Percentiles rank a stretch among this genome's conserved stretches.
Evolutionary conservation across 306 rosid species (phyloP).

Genomic region (Casuarina cunninghamiana): DNA sequence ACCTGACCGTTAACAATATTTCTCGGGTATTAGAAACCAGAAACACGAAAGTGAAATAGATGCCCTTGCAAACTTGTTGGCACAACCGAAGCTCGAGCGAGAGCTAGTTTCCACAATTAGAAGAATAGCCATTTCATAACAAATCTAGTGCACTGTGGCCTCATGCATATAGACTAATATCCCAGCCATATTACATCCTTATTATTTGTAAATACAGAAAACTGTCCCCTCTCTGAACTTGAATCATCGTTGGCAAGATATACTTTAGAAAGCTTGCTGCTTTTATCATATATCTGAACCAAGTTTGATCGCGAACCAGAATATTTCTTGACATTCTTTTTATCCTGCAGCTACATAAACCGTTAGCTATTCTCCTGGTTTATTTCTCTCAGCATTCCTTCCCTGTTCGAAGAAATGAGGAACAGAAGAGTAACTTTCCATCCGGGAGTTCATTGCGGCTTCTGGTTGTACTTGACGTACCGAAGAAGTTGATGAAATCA

Average conservation of each 20-base stretch:
- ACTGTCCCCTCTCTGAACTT: not conserved
- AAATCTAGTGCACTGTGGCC: not conserved
- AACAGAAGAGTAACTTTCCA: conserved; percentile 13
- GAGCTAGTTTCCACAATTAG: not conserved
- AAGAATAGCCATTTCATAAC: not conserved
- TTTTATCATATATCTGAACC: not conserved
- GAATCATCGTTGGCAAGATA: not conserved
- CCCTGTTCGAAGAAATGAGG: conserved; percentile 17
- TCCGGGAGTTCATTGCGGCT: conserved; percentile 1
- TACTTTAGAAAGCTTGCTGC: not conserved
- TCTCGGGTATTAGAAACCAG: not conserved
- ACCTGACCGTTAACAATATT: not conserved
- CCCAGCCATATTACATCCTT: not conserved
- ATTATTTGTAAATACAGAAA: not conserved
- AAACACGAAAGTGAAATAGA: not conserved
- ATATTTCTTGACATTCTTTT: not conserved
- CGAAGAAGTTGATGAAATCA: conserved; percentile 15
- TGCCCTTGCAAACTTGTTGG: not conserved
- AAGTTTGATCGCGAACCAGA: not conserved
- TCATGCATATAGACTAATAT: not conserved
- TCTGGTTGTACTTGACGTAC: conserved; percentile 7
- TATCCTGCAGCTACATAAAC: not conserved
- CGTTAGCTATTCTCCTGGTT: conserved; percentile 9
- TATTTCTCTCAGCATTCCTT: conserved; percentile 26
- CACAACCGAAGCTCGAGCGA: not conserved